phyloP scores from a whole-genome alignment of 176 grass and related monocot genomes.

The Avena eriantha region DNA sequence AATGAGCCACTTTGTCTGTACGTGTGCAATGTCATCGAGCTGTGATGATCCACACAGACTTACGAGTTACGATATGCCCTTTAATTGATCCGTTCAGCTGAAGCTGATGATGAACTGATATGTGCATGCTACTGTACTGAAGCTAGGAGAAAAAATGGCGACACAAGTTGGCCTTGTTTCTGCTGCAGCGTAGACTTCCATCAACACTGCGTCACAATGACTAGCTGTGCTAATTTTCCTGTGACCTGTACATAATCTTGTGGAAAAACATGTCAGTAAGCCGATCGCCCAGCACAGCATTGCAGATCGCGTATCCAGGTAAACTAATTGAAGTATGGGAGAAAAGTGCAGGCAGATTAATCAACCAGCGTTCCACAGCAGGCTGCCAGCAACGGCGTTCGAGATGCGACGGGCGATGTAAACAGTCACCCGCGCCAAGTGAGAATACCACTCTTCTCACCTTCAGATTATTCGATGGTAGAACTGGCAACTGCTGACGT shows the following conservation, averaged over 20 bases:
- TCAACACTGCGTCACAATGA: background rate
- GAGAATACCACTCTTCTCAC: background rate
- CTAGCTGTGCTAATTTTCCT: background rate
- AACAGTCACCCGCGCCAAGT: background rate
- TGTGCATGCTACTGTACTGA: too few species aligned
- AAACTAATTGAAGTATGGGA: background rate
- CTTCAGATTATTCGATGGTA: background rate
- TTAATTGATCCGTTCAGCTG: background rate
- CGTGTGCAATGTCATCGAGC: background rate
- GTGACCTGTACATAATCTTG: background rate
- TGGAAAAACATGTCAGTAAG: background rate
- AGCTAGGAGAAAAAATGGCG: background rate
- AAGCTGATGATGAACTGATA: background rate
- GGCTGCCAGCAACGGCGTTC: slow-evolving; percentile 37
- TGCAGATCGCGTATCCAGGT: background rate
- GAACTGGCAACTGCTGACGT: background rate
- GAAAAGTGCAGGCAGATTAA: background rate
- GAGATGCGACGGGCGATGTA: slow-evolving; percentile 25
- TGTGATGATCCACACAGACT: background rate
- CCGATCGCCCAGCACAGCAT: background rate
- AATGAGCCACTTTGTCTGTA: background rate
- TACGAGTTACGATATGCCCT: background rate
- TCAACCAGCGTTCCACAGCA: background rate
- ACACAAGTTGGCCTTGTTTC: background rate
- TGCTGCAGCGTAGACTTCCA: background rate